phyloP scores from a whole-genome alignment of 2,329 filamentous ascomycete species.

The Raffaelea arxii region DNA sequence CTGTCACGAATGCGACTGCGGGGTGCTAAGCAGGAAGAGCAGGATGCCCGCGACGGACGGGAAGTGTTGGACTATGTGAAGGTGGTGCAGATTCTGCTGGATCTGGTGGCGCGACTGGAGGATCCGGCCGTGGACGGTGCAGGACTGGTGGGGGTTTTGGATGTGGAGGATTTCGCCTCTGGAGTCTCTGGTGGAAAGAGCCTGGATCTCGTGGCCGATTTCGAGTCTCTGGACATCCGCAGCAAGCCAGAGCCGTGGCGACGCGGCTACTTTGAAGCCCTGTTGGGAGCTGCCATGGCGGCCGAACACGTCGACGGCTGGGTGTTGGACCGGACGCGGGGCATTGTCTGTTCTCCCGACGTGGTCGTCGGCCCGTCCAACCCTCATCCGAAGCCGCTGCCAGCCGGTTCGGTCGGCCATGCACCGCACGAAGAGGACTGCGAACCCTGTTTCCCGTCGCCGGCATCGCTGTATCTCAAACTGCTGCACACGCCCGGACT shows the following conservation, averaged over 20 bases:
- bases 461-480: constrained; percentile 72
- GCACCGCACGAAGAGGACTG: constrained; percentile 70
- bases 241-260: constrained; percentile 76
- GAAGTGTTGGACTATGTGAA: constrained; percentile 61
- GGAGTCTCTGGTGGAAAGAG: background rate
- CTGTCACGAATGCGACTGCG: constrained; percentile 59
- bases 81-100: constrained; percentile 50
- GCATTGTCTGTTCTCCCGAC: constrained; percentile 59
- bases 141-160: constrained; percentile 40
- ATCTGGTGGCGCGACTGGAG: constrained; percentile 58
- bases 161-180: constrained; percentile 16
- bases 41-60: constrained; percentile 20
- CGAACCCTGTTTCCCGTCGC: constrained; percentile 55
- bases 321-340: constrained; percentile 58
- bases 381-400: constrained; percentile 64
- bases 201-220: background rate
- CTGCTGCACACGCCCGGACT: constrained; percentile 76
- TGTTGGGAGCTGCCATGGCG: constrained; percentile 67
- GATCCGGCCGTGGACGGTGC: constrained; percentile 58
- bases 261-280: constrained; percentile 71
- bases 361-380: constrained; percentile 77
- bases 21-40: constrained; percentile 36
- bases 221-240: constrained; percentile 52
- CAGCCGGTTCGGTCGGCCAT: constrained; percentile 48
- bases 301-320: constrained; percentile 77